These are phyloP conservation scores for Rubus idaeus DNA, from an alignment of 306 rosid genomes.

Conservation along the genomic window DNA sequence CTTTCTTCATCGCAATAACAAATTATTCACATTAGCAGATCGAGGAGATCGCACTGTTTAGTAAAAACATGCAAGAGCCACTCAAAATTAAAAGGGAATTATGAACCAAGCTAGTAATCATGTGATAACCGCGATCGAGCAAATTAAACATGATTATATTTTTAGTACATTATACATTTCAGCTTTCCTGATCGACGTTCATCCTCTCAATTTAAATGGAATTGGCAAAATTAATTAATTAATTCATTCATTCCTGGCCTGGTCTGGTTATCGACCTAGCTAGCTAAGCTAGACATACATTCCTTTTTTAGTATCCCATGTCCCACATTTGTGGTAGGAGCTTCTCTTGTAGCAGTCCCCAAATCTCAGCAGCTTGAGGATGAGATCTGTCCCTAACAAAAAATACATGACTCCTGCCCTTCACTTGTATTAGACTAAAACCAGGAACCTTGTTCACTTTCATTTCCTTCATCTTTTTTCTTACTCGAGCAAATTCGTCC, in stretches of 20 bases:
- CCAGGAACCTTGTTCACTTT: slow-evolving; percentile 48
- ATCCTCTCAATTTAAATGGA: background rate
- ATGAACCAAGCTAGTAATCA: background rate
- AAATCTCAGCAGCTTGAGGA: slow-evolving; percentile 40
- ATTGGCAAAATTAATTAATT: background rate
- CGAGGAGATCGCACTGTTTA: background rate
- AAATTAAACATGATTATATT: background rate
- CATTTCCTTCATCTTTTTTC: slow-evolving; percentile 47
- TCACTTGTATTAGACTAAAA: slow-evolving; percentile 43
- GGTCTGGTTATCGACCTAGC: background rate
- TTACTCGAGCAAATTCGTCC: slow-evolving; percentile 50
- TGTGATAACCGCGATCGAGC: background rate
- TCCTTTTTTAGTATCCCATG: slow-evolving; percentile 18
- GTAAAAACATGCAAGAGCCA: background rate
- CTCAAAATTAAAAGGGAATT: background rate
- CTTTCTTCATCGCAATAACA: background rate
- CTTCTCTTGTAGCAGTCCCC: slow-evolving; percentile 35
- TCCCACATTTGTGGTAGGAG: slow-evolving; percentile 49
- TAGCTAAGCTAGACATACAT: no score
- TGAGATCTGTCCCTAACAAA: slow-evolving; percentile 42
- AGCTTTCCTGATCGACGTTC: background rate
- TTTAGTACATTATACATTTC: background rate
- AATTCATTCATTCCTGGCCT: background rate
- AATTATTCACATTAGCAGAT: background rate
- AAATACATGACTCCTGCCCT: slow-evolving; percentile 40